Conservation (phyloP, 441 rosid species). For the Rhodomyrtus psidioides region DNA sequence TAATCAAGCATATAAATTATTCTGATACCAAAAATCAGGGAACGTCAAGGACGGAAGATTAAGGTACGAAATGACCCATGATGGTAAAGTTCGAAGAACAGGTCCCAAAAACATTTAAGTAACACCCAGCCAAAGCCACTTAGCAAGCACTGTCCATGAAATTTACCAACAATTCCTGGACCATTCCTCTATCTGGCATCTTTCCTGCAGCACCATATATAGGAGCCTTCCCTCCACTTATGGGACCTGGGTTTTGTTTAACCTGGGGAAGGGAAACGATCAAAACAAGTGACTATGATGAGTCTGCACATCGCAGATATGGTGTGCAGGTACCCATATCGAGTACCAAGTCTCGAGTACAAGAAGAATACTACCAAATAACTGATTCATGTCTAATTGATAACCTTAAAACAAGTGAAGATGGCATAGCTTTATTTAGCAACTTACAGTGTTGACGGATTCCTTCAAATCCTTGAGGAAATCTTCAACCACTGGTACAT, state of each 20-base stretch:
- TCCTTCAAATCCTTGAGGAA: slow-evolving; percentile 69
- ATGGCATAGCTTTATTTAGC: neutral
- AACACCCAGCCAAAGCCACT: neutral
- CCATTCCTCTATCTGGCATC: slow-evolving; percentile 86
- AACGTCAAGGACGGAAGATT: neutral
- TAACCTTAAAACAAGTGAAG: neutral
- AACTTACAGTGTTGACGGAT: slow-evolving; percentile 68
- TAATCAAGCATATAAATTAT: neutral
- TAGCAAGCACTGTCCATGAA: slow-evolving; percentile 86
- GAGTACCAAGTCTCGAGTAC: neutral
- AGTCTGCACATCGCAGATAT: neutral
- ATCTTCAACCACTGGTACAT: slow-evolving; percentile 45
- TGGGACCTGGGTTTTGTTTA: slow-evolving; percentile 79
- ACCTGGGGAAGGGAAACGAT: slow-evolving; percentile 28
- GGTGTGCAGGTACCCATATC: neutral
- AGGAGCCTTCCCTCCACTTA: slow-evolving; percentile 80
- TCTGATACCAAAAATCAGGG: neutral
- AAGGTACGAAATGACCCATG: neutral
- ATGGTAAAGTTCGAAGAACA: neutral
- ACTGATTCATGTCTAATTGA: neutral
- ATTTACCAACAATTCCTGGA: slow-evolving; percentile 63
- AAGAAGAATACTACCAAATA: neutral
- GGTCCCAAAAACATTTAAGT: neutral
- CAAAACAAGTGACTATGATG: neutral
- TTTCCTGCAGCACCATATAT: slow-evolving; percentile 96